phyloP scores from a whole-genome alignment of 83 land plant species.

The Picea abies region DNA sequence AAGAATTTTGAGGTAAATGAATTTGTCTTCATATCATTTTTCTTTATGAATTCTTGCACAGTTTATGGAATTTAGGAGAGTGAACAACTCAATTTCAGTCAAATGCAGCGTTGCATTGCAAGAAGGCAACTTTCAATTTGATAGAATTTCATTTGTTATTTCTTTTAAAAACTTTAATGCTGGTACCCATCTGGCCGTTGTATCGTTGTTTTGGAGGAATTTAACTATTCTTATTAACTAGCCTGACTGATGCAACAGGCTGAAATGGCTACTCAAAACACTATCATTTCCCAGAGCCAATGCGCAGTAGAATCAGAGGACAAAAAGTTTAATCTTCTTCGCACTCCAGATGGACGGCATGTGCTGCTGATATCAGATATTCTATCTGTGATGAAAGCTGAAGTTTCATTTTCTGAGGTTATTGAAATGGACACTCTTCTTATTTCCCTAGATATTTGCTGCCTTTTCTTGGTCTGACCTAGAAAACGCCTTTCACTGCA shows the following conservation, averaged over 20 bases:
- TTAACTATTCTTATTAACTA: neutral
- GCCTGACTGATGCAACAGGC: neutral
- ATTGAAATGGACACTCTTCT: neutral
- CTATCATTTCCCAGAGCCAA: neutral
- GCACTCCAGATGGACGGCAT: constrained; percentile 2
- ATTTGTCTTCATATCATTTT: neutral
- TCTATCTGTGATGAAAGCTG: neutral
- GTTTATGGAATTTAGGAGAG: neutral
- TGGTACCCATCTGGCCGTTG: neutral
- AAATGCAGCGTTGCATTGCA: too few species aligned
- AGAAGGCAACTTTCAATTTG: too few species aligned
- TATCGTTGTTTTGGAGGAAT: too few species aligned
- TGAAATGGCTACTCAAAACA: neutral
- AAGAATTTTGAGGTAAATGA: constrained; percentile 7
- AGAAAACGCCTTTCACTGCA: neutral
- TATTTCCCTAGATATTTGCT: neutral
- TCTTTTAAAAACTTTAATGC: neutral
- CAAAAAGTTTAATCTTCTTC: neutral
- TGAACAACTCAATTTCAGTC: neutral
- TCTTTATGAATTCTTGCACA: neutral
- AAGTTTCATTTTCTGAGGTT: constrained; percentile 8
- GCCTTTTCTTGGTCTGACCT: neutral
- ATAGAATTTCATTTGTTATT: neutral
- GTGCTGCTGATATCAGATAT: constrained; percentile 12
- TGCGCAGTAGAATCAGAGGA: neutral